Conservation (phyloP, 2,329 filamentous ascomycete species). For the Pseudodiploospora longispora region DNA sequence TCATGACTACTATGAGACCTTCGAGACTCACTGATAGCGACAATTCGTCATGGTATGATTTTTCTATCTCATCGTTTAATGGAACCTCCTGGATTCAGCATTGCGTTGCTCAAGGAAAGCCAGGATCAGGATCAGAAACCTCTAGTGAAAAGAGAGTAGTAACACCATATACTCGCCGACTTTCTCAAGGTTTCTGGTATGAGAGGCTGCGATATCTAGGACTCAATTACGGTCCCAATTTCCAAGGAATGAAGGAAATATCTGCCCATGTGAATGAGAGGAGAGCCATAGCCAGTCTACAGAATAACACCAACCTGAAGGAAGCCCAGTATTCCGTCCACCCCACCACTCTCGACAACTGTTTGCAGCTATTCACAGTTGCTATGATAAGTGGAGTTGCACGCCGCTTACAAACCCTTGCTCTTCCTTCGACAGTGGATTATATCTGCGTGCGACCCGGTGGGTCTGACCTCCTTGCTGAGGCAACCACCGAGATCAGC, state of each 20-base stretch:
- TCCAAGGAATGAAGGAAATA: not conserved
- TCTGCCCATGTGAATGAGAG: not conserved
- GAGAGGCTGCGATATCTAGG: not conserved
- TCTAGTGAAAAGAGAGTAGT: not conserved
- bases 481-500: not conserved
- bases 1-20: slow-evolving; percentile 6
- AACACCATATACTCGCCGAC: not conserved
- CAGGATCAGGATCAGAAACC: not conserved
- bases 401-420: slow-evolving; percentile 13
- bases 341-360: slow-evolving; percentile 27
- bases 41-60: slow-evolving; percentile 5
- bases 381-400: slow-evolving; percentile 13
- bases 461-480: not conserved
- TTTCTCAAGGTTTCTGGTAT: not conserved
- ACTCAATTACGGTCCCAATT: not conserved
- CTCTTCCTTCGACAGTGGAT: slow-evolving; percentile 1
- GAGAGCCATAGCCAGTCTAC: not conserved
- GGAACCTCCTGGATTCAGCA: slow-evolving; percentile 20
- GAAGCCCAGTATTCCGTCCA: slow-evolving; percentile 22
- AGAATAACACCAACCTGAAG: too few species aligned
- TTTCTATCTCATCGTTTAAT: slow-evolving; percentile 13
- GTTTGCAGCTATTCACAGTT: slow-evolving; percentile 21
- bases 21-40: not conserved
- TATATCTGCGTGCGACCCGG: not conserved
- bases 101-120: slow-evolving; percentile 16